These are phyloP conservation scores for Melampsora larici-populina DNA, from an alignment of 1,284 basidiomycete species.

Conservation along the genomic window DNA sequence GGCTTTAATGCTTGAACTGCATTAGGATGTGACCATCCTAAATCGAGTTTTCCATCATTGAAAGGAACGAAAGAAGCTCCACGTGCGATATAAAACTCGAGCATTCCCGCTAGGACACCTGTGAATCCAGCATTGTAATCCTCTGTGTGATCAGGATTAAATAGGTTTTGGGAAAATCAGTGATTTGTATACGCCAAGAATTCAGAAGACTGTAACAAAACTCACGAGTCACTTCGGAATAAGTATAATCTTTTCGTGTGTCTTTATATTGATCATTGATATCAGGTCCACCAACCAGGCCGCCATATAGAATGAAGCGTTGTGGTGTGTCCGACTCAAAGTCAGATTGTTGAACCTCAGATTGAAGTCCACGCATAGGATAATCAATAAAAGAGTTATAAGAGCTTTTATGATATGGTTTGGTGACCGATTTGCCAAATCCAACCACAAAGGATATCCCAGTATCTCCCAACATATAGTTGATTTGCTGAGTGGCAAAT, in stretches of 20 bases:
- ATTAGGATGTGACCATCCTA: background rate
- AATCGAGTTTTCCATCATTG: background rate
- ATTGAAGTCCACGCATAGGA: background rate
- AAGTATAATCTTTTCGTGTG: background rate
- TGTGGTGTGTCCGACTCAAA: background rate
- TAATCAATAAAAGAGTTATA: conserved; percentile 1
- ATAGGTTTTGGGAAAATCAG: no score
- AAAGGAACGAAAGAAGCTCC: background rate
- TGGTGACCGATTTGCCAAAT: background rate
- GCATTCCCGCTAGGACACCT: background rate
- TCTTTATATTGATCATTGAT: background rate
- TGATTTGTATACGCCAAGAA: no score
- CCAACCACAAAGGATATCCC: background rate
- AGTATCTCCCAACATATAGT: conserved; percentile 6
- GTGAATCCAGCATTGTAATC: conserved; percentile 5
- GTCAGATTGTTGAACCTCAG: background rate
- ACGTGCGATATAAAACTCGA: background rate
- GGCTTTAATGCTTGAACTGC: background rate
- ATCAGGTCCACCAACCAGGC: background rate
- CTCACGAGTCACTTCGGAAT: conserved; percentile 3
- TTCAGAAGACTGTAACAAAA: background rate
- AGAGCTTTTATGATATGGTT: conserved; percentile 3
- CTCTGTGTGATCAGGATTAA: background rate
- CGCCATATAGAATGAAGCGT: background rate
- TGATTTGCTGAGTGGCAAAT: conserved; percentile 2